Evolutionary conservation across 305 asterid species (phyloP), one percentile per base, ranked within the genome.

Genomic region (Ilex paraguariensis): DNA sequence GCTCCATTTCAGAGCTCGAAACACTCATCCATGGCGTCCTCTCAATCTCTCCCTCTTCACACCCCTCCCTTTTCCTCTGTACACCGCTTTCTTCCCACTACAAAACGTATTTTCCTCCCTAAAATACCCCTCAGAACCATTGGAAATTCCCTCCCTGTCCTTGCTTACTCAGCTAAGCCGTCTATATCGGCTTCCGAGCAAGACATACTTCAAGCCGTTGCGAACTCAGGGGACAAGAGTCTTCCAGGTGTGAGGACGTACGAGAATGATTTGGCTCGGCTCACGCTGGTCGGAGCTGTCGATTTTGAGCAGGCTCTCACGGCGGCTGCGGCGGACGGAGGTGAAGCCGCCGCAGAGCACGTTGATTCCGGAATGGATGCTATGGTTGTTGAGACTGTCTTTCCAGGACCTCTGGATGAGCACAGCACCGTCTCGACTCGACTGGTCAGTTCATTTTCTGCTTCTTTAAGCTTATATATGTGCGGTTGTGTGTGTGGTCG

Each of bases 321-420:
- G 4, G 98, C 98, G 62, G 98, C 96, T 5, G 94, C 96, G 2
- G 96, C 96, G 6, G 96, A 84, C 62, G 95, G 98, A 6, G 96
- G 95, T 31, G 83, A 66, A 32, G 84, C 91, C 7, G 91, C 98
- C 36, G 81, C 77, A 31, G 88, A 88, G 66, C 95, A 91, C 69
- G 8, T 91, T 42, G 54, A 79, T 14, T 60, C 86, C 11, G 96
- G 87, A 0, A 13, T 72, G 46, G 36, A 72, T 7, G 81, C 84
- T 32, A 88, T 91, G 98, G 96, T 91, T 21, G 85, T 91, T 53
- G 96, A 91, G 56, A 84, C 98, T 39, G 32, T 88, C 40, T 86
- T 66, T 68, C 96, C 95, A 5, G 91, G 93, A 17, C 59, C 65
- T 14, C 51, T 71, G 42, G 80, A 76, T 58, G 87, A 80, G 58